phyloP scores from a whole-genome alignment of 164 flowering plant species.

The Protea cynaroides region DNA sequence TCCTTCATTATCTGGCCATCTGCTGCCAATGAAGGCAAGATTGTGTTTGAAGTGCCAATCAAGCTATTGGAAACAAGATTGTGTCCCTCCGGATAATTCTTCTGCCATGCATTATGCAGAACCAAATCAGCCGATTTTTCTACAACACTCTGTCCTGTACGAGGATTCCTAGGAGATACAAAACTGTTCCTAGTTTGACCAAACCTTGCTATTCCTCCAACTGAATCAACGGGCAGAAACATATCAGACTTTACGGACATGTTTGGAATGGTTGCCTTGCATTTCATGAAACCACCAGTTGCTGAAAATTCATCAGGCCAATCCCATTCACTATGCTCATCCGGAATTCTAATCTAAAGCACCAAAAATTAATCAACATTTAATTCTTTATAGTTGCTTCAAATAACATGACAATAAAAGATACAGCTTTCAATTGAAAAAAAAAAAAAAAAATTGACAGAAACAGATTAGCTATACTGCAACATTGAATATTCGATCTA shows the following conservation, averaged over 20 bases:
- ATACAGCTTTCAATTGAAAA: constrained; percentile 30
- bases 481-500: too few species aligned
- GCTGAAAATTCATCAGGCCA: constrained; percentile 56
- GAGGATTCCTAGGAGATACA: constrained; percentile 13
- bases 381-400: constrained; percentile 35
- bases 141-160: constrained; percentile 10
- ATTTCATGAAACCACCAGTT: constrained; percentile 32
- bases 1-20: constrained; percentile 17
- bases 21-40: constrained; percentile 9
- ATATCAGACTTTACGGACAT: constrained; percentile 20
- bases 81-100: constrained; percentile 16
- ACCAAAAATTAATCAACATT: constrained; percentile 53
- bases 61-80: constrained; percentile 19
- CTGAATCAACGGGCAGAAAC: constrained; percentile 21
- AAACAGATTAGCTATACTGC: constrained; percentile 1
- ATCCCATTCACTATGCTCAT: constrained; percentile 64
- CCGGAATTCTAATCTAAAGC: constrained; percentile 70
- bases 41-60: constrained; percentile 15
- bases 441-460: neutral
- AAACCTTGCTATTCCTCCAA: constrained; percentile 22
- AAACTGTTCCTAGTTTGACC: constrained; percentile 18
- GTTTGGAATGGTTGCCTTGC: constrained; percentile 16
- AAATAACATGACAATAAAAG: constrained; percentile 42
- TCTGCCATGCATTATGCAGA: constrained; percentile 16
- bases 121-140: constrained; percentile 13